Evolutionary conservation across 1,284 basidiomycete species (phyloP).

Genomic region (Cryptococcus jaspeensis): DNA sequence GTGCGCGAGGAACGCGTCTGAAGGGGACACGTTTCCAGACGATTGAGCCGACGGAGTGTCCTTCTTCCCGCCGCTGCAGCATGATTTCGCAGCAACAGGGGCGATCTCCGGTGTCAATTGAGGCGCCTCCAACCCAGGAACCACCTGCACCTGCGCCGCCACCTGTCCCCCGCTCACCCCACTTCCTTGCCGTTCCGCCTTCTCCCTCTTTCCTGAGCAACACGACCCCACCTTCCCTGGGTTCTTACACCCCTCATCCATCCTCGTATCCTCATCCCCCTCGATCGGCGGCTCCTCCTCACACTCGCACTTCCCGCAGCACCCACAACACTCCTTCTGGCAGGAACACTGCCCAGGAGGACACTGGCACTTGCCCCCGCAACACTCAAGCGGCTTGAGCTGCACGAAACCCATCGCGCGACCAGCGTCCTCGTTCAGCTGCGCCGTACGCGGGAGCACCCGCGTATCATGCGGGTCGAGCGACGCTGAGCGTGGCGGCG

Average conservation of each 20-base stretch:
- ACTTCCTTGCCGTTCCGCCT: too few relatives aligned
- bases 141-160: too few relatives aligned
- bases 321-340: slow-evolving; percentile 51
- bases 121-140: too few relatives aligned
- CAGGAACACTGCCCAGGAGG: slow-evolving; percentile 48
- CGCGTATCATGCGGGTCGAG: slow-evolving; percentile 42
- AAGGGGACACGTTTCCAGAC: too few relatives aligned
- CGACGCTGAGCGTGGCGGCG: slow-evolving; percentile 4
- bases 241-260: slow-evolving; percentile 1
- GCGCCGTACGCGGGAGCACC: slow-evolving; percentile 39
- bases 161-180: too few relatives aligned
- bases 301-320: slow-evolving; percentile 47
- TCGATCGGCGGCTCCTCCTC: slow-evolving; percentile 22
- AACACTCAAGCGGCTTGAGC: slow-evolving; percentile 51
- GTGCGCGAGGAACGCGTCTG: too few relatives aligned
- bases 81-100: too few relatives aligned
- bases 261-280: slow-evolving; percentile 23
- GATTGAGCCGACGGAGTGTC: too few relatives aligned
- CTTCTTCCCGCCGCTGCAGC: too few relatives aligned
- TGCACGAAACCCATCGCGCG: slow-evolving; percentile 42
- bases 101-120: too few relatives aligned
- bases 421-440: slow-evolving; percentile 37
- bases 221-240: slow-evolving; percentile 1
- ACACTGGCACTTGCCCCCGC: slow-evolving; percentile 51
- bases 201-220: slow-evolving; percentile 4